These are phyloP conservation scores for Hemileia vastatrix DNA, from an alignment of 1,284 basidiomycete species.

Conservation along the genomic window DNA sequence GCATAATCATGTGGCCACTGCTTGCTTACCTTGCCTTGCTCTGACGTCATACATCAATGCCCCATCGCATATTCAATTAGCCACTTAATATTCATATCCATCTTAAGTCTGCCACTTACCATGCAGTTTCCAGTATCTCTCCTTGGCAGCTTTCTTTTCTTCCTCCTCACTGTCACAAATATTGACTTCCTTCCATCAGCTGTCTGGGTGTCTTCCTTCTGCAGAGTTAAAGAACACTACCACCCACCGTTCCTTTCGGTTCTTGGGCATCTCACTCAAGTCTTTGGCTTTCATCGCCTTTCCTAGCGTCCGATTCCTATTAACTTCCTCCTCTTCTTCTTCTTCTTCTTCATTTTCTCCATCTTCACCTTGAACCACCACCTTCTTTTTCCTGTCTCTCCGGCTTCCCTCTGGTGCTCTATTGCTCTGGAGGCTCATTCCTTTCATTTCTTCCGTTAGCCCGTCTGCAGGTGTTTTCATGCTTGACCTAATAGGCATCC, in stretches of 20 bases:
- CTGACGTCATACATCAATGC: no score
- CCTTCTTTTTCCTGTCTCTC: conserved; percentile 23
- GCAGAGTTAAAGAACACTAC: background rate
- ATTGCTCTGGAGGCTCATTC: conserved; percentile 8
- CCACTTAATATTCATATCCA: no score
- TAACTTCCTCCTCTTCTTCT: conserved; percentile 24
- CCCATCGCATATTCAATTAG: no score
- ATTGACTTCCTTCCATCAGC: conserved; percentile 19
- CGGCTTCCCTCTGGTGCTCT: conserved; percentile 6
- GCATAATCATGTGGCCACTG: no score
- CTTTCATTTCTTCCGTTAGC: conserved; percentile 30
- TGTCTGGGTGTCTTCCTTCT: no score
- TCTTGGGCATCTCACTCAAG: conserved; percentile 32
- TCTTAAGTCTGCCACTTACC: conserved; percentile 77
- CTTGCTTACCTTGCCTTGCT: no score
- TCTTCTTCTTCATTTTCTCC: conserved; percentile 25
- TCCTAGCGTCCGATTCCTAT: conserved; percentile 24
- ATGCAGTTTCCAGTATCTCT: conserved; percentile 54
- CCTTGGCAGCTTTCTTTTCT: conserved; percentile 76
- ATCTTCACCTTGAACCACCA: conserved; percentile 26
- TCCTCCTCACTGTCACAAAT: conserved; percentile 60
- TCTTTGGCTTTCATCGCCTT: conserved; percentile 24
- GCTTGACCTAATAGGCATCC: background rate
- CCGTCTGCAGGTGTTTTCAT: background rate
- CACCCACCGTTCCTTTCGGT: conserved; percentile 59